Base-by-base conservation (phyloP, 2,329 filamentous ascomycete species). In the Penicillium sp. region DNA sequence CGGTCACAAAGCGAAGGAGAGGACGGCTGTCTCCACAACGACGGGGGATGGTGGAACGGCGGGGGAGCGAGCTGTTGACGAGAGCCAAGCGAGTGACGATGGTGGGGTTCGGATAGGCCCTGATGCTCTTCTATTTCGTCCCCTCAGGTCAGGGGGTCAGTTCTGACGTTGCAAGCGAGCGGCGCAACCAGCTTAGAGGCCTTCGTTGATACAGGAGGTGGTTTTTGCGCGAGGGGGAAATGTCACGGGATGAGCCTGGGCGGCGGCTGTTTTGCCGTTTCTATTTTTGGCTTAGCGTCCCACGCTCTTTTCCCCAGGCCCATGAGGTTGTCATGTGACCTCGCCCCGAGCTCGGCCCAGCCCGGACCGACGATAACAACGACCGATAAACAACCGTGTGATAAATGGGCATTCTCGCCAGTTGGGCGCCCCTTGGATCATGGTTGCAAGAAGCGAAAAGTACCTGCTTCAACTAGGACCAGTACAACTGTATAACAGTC, bases 1-100 rank as follows among this genome's bases (percentile, higher is more conserved):
- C 65, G 62, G 64, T 68, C 65, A 60, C 64, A 53, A 59, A 62
- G 61, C 57, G 55, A 58, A 55, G 55, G 67, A 54, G 55, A 44
- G 64, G 60, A 54, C 58, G 55, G 56, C 59, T 60, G 72, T 73
- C 71, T 71, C 71, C 71, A 72, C 69, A 68, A 69, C 68, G 63
- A 73, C 65, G 66, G 68, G 58, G 57, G 58, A 39, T 51, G 51
- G 63, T 65, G 60, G 59, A 60, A 67, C 55, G 27, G 66, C 64
- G 68, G 66, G 66, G 65, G 58, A 60, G 53, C 50, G 60, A 16
- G 35, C n/a, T 18, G 24, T 35, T 35, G 35, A 14, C 10, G 50
- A 36, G 18, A 37, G 40, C 27, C 40, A 54, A 41, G 39, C 50
- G 50, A 54, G 55, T 59, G 58, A 63, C 62, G 64, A 63, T 61